phyloP scores from a whole-genome alignment of 2,329 filamentous ascomycete species.

The Sclerotinia glacialis region DNA sequence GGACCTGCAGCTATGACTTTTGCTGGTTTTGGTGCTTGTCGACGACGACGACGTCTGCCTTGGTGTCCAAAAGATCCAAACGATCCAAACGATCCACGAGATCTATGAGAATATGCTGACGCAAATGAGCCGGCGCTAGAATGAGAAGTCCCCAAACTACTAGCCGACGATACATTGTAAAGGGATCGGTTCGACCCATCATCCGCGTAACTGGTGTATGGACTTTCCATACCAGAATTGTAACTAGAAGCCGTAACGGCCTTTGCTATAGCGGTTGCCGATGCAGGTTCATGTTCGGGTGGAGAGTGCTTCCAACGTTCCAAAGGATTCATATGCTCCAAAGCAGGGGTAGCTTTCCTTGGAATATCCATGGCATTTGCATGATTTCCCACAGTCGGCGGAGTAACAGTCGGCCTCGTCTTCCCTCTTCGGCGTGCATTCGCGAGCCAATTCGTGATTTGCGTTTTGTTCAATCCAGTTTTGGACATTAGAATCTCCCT shows the following conservation, averaged over 20 bases:
- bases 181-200: conserved; percentile 58
- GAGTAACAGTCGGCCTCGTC: conserved; percentile 64
- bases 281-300: conserved; percentile 66
- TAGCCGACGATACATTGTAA: conserved; percentile 58
- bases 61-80: conserved; percentile 36
- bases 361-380: conserved; percentile 73
- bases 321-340: conserved; percentile 58
- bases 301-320: conserved; percentile 69
- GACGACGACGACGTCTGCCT: conserved; percentile 36
- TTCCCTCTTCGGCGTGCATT: conserved; percentile 84
- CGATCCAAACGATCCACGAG: conserved; percentile 51
- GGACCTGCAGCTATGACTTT: conserved; percentile 46
- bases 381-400: conserved; percentile 61
- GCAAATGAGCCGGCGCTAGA: conserved; percentile 58
- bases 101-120: conserved; percentile 58
- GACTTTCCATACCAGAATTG: conserved; percentile 56
- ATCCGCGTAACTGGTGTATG: conserved; percentile 54
- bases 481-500: conserved; percentile 74
- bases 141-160: conserved; percentile 59
- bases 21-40: conserved; percentile 41
- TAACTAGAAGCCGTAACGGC: conserved; percentile 53
- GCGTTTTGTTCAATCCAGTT: conserved; percentile 76
- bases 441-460: conserved; percentile 90
- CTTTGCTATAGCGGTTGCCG: conserved; percentile 60
- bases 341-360: conserved; percentile 52